These are phyloP conservation scores for Sporobolomyces roseus DNA, from an alignment of 768 basidiomycete species.

Conservation along the genomic window DNA sequence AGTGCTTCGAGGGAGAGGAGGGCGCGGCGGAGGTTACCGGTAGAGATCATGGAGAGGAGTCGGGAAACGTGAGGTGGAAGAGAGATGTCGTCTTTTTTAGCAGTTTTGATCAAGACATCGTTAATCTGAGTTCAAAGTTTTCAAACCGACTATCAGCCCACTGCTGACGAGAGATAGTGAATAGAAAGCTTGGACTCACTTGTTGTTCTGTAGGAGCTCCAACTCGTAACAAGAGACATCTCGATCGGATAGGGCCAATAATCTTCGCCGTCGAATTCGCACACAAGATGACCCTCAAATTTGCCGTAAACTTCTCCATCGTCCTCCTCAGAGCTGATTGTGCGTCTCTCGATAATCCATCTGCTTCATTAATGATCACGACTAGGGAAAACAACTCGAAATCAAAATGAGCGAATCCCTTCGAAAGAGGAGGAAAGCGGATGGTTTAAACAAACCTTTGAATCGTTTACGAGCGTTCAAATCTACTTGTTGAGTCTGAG, in stretches of 20 bases:
- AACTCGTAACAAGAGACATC: conserved; percentile 88
- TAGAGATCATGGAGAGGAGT: conserved; percentile 74
- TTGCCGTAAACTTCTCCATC: conserved; percentile 99
- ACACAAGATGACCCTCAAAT: conserved; percentile 92
- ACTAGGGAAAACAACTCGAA: conserved; percentile 55
- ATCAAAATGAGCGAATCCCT: not conserved
- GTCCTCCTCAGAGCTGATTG: conserved; percentile 94
- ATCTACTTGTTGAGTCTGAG: conserved; percentile 97
- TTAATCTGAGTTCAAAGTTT: conserved; percentile 83
- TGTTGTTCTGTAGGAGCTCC: conserved; percentile 76
- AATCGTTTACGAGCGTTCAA: conserved; percentile 90
- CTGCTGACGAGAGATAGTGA: no score
- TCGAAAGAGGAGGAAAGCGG: not conserved
- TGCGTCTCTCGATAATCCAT: conserved; percentile 88
- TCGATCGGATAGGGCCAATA: conserved; percentile 93
- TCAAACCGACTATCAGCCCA: no score
- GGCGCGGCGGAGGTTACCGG: conserved; percentile 90
- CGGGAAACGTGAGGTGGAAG: conserved; percentile 71
- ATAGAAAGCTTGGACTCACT: conserved; percentile 54
- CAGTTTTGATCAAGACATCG: conserved; percentile 70
- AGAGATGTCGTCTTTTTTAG: conserved; percentile 70
- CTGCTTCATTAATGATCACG: conserved; percentile 97
- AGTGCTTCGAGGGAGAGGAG: conserved; percentile 89
- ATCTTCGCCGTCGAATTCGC: conserved; percentile 92
- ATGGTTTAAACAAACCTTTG: conserved; percentile 62